Conservation (phyloP, 768 basidiomycete genomes). For the Hericium coralloides region DNA sequence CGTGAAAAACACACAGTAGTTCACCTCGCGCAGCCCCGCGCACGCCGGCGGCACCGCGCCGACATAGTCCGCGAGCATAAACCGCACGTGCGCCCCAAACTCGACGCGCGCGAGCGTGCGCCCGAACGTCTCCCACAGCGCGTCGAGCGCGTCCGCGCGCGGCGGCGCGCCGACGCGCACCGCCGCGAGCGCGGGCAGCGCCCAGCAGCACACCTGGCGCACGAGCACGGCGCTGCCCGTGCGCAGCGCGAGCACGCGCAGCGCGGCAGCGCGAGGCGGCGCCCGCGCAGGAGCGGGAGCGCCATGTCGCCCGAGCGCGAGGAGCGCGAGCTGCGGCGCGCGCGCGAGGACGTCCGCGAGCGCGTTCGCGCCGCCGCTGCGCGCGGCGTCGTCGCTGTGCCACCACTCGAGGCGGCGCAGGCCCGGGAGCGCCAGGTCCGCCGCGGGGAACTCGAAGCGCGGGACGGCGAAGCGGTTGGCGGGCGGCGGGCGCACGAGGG, state of each 20-base stretch:
- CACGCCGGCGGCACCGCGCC: slow-evolving; percentile 1
- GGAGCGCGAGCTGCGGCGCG: slow-evolving; percentile 1
- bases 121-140: slow-evolving; percentile 3
- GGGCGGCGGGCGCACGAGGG: slow-evolving; percentile 9
- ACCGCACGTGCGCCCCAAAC: neutral
- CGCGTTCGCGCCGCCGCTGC: slow-evolving; percentile 10
- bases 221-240: slow-evolving; percentile 3
- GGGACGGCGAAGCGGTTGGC: neutral
- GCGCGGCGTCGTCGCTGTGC: slow-evolving; percentile 4
- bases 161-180: slow-evolving; percentile 1
- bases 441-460: slow-evolving; percentile 5
- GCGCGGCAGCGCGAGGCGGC: neutral
- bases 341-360: slow-evolving; percentile 4
- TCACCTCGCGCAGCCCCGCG: slow-evolving; percentile 5
- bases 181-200: slow-evolving; percentile 6
- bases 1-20: neutral
- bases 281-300: neutral
- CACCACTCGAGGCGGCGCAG: slow-evolving; percentile 13
- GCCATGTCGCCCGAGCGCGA: slow-evolving; percentile 7
- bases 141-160: neutral
- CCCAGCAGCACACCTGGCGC: slow-evolving; percentile 7
- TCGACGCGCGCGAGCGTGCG: slow-evolving; percentile 2
- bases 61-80: neutral
- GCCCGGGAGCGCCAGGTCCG: neutral
- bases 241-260: slow-evolving; percentile 4